These are phyloP conservation scores for Thecaphora thlaspeos DNA, from an alignment of 1,284 basidiomycete species.

Conservation along the genomic window DNA sequence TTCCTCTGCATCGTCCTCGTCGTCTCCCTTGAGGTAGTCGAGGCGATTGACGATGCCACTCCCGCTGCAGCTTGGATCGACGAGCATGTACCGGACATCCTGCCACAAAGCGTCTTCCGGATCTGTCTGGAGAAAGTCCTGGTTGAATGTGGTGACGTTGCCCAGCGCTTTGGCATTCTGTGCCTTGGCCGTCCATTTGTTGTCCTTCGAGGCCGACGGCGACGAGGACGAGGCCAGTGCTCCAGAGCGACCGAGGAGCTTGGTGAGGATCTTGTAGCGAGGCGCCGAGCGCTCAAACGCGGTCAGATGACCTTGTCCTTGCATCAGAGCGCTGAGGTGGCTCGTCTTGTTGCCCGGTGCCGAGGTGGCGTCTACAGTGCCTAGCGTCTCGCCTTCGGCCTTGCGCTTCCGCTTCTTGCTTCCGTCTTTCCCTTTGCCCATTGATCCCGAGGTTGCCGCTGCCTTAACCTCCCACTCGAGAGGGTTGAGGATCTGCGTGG, in stretches of 20 bases:
- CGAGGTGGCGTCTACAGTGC: slow-evolving; percentile 88
- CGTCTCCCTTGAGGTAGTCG: slow-evolving; percentile 42
- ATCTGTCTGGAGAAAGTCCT: slow-evolving; percentile 44
- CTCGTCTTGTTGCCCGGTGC: slow-evolving; percentile 99
- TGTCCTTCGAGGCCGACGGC: neutral
- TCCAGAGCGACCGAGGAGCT: slow-evolving; percentile 20
- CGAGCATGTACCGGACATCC: slow-evolving; percentile 44
- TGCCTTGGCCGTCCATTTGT: neutral
- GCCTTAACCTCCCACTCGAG: slow-evolving; percentile 2
- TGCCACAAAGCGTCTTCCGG: slow-evolving; percentile 7
- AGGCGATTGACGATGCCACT: slow-evolving; percentile 51
- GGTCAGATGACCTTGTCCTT: slow-evolving; percentile 1
- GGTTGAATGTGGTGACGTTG: slow-evolving; percentile 31
- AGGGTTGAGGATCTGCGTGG: slow-evolving; percentile 68
- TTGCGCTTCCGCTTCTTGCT: neutral
- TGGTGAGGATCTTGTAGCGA: slow-evolving; percentile 20
- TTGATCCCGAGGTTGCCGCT: neutral
- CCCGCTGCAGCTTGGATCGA: slow-evolving; percentile 53
- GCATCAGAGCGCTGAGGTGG: slow-evolving; percentile 74
- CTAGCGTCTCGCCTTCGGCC: neutral
- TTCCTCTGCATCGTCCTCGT: slow-evolving; percentile 16
- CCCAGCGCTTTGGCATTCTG: slow-evolving; percentile 1
- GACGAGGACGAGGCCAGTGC: slow-evolving; percentile 2
- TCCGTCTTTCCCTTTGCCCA: neutral
- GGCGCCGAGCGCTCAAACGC: neutral